phyloP scores from a whole-genome alignment of 768 basidiomycete genomes.

The Tulasnella sp. region DNA sequence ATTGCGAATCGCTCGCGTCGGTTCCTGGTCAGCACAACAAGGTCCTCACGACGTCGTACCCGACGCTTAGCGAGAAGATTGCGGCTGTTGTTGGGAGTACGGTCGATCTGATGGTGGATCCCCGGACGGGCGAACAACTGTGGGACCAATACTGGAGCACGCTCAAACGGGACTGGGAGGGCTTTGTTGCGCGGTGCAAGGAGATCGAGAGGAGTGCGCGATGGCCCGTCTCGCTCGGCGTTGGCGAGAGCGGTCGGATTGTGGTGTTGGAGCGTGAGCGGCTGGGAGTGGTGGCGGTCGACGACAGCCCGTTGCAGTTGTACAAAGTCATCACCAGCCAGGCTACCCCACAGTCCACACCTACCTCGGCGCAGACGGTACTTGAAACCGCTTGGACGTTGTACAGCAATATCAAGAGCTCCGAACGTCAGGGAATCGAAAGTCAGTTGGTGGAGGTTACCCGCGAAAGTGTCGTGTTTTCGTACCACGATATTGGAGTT shows the following conservation, averaged over 20 bases:
- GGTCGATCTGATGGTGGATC: slow-evolving; percentile 56
- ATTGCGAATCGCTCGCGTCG: slow-evolving; percentile 52
- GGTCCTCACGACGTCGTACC: slow-evolving; percentile 49
- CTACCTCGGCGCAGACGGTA: not conserved
- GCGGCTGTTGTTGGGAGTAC: slow-evolving; percentile 79
- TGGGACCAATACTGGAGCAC: slow-evolving; percentile 73
- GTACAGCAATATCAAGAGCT: not conserved
- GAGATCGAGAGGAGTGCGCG: slow-evolving; percentile 80
- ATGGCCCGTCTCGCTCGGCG: slow-evolving; percentile 61
- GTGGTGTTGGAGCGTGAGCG: slow-evolving; percentile 70
- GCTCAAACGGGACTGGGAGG: slow-evolving; percentile 89
- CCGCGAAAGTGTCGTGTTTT: slow-evolving; percentile 68
- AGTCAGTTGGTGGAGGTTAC: slow-evolving; percentile 47
- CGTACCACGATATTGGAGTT: slow-evolving; percentile 44
- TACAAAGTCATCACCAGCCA: slow-evolving; percentile 1
- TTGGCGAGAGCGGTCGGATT: slow-evolving; percentile 31
- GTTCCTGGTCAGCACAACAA: slow-evolving; percentile 45
- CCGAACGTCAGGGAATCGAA: slow-evolving; percentile 31
- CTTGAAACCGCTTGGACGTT: slow-evolving; percentile 2
- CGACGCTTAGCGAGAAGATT: slow-evolving; percentile 60
- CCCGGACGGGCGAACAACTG: slow-evolving; percentile 66
- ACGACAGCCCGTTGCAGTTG: slow-evolving; percentile 55
- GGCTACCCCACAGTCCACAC: not conserved
- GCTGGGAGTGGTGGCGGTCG: slow-evolving; percentile 45
- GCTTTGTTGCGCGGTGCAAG: slow-evolving; percentile 80